A percentile compares a stretch with the other conserved stretches of the same genome.
Evolutionary conservation across 208 protist species (phyloP).

Genomic region (Trypanosoma melophagium): DNA sequence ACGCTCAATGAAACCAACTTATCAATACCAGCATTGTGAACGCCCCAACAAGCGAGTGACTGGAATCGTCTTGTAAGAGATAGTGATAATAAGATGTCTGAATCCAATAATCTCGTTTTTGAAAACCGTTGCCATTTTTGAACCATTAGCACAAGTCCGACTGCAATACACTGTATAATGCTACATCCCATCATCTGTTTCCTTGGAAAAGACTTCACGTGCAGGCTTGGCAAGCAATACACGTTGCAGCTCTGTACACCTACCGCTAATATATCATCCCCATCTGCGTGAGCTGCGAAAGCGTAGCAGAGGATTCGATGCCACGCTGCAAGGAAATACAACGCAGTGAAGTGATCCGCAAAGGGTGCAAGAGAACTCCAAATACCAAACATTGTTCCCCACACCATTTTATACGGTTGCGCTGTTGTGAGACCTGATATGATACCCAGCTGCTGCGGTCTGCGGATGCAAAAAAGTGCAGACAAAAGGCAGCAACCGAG

Average conservation of each 20-base stretch:
- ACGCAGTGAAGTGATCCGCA: slow-evolving; percentile 23
- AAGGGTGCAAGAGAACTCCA: slow-evolving; percentile 22
- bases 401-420: not conserved
- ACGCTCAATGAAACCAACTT: slow-evolving; percentile 10
- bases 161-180: slow-evolving; percentile 29
- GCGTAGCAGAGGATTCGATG: slow-evolving; percentile 13
- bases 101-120: slow-evolving; percentile 21
- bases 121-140: slow-evolving; percentile 3
- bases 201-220: slow-evolving; percentile 36
- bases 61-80: slow-evolving; percentile 7
- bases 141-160: slow-evolving; percentile 25
- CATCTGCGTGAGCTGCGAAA: not conserved
- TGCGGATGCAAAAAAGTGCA: slow-evolving; percentile 14
- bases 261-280: not conserved
- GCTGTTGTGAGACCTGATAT: not conserved
- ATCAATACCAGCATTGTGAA: slow-evolving; percentile 11
- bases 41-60: not conserved
- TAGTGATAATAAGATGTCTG: slow-evolving; percentile 12
- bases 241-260: slow-evolving; percentile 15
- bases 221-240: slow-evolving; percentile 33
- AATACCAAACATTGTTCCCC: slow-evolving; percentile 14
- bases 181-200: slow-evolving; percentile 20
- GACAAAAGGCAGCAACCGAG: slow-evolving; percentile 7
- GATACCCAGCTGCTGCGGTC: slow-evolving; percentile 5
- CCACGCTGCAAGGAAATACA: slow-evolving; percentile 22